Percentiles rank a stretch among this genome's conserved stretches.
Conservation (phyloP, 2,329 filamentous ascomycete genomes). For the Ophiostoma perfectum region DNA sequence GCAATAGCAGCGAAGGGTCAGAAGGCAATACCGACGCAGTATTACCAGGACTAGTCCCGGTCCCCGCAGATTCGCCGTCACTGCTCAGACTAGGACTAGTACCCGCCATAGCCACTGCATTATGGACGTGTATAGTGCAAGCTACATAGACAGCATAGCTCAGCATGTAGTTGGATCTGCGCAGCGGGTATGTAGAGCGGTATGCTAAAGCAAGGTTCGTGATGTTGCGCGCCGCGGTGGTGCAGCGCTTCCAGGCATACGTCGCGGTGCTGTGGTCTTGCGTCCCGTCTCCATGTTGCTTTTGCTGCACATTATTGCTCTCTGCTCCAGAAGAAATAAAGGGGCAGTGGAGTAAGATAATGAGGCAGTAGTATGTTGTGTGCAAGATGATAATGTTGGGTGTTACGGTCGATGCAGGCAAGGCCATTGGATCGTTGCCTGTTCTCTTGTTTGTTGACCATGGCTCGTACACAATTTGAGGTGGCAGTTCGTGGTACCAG, state of each 20-base stretch:
- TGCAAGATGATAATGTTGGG: slow-evolving; percentile 24
- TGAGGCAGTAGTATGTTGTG: slow-evolving; percentile 38
- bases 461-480: slow-evolving; percentile 20
- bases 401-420: slow-evolving; percentile 6
- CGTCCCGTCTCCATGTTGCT: background rate
- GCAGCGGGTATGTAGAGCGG: slow-evolving; percentile 32
- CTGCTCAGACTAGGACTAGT: background rate
- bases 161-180: slow-evolving; percentile 35
- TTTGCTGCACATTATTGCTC: background rate
- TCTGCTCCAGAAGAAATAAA: slow-evolving; percentile 29
- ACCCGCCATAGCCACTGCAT: slow-evolving; percentile 31
- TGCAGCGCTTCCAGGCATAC: slow-evolving; percentile 32
- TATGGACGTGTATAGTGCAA: slow-evolving; percentile 39
- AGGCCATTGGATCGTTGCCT: background rate
- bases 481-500: slow-evolving; percentile 21
- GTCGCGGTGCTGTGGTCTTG: slow-evolving; percentile 10
- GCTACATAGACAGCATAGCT: slow-evolving; percentile 38
- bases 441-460: slow-evolving; percentile 13
- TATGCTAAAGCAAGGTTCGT: slow-evolving; percentile 33
- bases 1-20: slow-evolving; percentile 25
- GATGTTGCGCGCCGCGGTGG: slow-evolving; percentile 35
- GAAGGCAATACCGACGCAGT: background rate
- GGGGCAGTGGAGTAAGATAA: slow-evolving; percentile 42
- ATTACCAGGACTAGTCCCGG: background rate
- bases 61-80: background rate